Evolutionary conservation across 2,329 filamentous ascomycete genomes (phyloP).

Genomic region (Alternaria burnsii): DNA sequence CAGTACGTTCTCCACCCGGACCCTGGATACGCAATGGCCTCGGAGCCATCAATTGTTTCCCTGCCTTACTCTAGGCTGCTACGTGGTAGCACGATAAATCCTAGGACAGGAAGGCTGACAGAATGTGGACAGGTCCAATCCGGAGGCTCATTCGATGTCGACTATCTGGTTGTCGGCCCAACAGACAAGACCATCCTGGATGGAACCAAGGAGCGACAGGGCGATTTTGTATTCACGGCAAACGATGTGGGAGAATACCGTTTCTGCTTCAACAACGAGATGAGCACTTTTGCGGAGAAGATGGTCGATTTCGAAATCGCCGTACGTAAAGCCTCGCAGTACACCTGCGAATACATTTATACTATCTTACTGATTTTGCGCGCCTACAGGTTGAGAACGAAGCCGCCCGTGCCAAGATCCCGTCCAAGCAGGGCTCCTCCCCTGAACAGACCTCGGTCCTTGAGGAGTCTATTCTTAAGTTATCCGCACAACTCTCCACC

Average conservation of each 20-base stretch:
- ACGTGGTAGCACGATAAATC: background rate
- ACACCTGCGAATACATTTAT: background rate
- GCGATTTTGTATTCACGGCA: constrained; percentile 97
- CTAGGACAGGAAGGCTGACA: background rate
- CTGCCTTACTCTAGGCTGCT: background rate
- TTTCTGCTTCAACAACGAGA: constrained; percentile 98
- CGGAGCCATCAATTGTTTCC: background rate
- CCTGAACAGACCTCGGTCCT: constrained; percentile 88
- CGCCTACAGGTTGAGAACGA: constrained; percentile 84
- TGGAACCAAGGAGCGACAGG: constrained; percentile 90
- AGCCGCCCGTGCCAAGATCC: constrained; percentile 76
- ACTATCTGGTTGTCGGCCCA: constrained; percentile 87
- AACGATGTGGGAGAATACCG: constrained; percentile 87
- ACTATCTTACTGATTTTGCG: constrained; percentile 5
- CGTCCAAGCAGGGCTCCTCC: constrained; percentile 85
- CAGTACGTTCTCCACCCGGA: constrained; percentile 65
- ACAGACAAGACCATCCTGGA: constrained; percentile 81
- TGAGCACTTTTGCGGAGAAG: constrained; percentile 98
- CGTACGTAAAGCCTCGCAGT: constrained; percentile 62
- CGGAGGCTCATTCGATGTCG: constrained; percentile 95
- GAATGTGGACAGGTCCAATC: constrained; percentile 80
- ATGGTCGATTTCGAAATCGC: constrained; percentile 97
- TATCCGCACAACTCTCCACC: constrained; percentile 90
- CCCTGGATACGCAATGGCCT: background rate
- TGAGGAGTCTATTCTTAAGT: constrained; percentile 94